Percentiles rank a stretch among this genome's conserved stretches.
Evolutionary conservation across 2,329 filamentous ascomycete genomes (phyloP).

Genomic region (Colletotrichum agaves): DNA sequence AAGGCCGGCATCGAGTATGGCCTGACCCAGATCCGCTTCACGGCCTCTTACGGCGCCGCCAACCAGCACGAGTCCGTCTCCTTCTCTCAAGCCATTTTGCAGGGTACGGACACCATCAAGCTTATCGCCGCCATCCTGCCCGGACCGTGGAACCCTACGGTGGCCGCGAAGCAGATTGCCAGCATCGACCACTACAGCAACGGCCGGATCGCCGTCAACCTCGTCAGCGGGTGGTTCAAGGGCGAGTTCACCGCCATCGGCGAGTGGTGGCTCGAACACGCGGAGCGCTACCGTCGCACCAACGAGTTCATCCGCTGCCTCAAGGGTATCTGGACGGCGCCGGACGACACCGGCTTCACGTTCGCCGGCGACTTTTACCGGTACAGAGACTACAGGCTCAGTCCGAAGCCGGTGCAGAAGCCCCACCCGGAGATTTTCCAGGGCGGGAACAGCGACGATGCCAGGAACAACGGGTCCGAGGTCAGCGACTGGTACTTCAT

Average conservation of each 20-base stretch:
- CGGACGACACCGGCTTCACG: constrained; percentile 55
- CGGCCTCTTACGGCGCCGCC: constrained; percentile 59
- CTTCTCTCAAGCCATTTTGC: constrained; percentile 61
- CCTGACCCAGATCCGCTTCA: constrained; percentile 63
- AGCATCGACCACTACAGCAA: constrained; percentile 63
- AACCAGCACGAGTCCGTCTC: constrained; percentile 64
- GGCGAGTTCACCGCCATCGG: constrained; percentile 62
- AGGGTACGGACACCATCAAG: constrained; percentile 58
- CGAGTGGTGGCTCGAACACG: constrained; percentile 66
- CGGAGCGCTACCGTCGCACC: constrained; percentile 61
- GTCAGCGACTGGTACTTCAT: constrained; percentile 65
- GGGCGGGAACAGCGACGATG: constrained; percentile 62
- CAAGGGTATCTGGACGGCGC: constrained; percentile 60
- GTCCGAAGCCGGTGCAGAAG: constrained; percentile 60
- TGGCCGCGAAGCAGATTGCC: constrained; percentile 64
- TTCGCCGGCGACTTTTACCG: constrained; percentile 64
- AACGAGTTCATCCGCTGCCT: constrained; percentile 63
- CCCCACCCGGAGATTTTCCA: constrained; percentile 64
- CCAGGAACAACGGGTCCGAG: constrained; percentile 58
- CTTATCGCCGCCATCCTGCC: constrained; percentile 63
- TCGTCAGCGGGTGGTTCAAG: constrained; percentile 66
- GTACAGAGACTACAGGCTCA: constrained; percentile 60
- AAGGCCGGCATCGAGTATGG: constrained; percentile 61
- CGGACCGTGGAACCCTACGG: constrained; percentile 60
- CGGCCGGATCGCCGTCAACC: constrained; percentile 62